Evolutionary conservation across 2,329 filamentous ascomycete genomes (phyloP).

Genomic region (Paecilomyces fulvus): DNA sequence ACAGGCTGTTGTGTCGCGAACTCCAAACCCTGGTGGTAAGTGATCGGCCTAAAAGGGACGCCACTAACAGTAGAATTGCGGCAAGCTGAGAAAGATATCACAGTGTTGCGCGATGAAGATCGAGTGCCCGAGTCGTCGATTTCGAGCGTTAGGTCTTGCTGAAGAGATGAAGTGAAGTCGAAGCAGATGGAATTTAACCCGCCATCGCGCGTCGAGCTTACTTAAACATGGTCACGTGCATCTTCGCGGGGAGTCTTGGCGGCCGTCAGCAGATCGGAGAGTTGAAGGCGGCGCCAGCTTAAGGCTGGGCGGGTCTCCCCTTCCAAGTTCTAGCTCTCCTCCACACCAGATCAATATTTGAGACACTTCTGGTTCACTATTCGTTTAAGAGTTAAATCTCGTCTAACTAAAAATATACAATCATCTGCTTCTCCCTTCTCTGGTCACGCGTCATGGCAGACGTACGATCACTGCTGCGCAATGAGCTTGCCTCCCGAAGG

Average conservation of each 20-base stretch:
- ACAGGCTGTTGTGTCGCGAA: constrained; percentile 2
- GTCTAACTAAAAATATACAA: neutral
- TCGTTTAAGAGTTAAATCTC: neutral
- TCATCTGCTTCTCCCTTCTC: neutral
- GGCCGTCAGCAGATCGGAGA: constrained; percentile 8
- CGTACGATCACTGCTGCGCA: constrained; percentile 68
- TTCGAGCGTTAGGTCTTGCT: neutral
- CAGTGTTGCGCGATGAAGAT: neutral
- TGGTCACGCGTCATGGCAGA: constrained; percentile 55
- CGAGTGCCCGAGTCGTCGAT: neutral
- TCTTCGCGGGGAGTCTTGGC: constrained; percentile 14
- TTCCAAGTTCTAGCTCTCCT: neutral
- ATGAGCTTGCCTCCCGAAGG: constrained; percentile 65
- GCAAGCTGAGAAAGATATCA: neutral
- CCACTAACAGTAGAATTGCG: neutral
- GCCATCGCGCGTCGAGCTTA: constrained; percentile 3
- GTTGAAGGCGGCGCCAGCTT: neutral
- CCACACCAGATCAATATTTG: neutral
- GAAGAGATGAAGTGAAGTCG: constrained; percentile 5
- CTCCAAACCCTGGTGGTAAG: constrained; percentile 1
- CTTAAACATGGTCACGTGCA: constrained; percentile 5
- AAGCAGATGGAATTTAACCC: constrained; percentile 4
- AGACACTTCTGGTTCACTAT: neutral
- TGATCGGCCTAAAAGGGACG: neutral
- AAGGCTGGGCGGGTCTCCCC: neutral